These are phyloP conservation scores for Mycena floridula DNA, from an alignment of 768 basidiomycete genomes.

Conservation along the genomic window DNA sequence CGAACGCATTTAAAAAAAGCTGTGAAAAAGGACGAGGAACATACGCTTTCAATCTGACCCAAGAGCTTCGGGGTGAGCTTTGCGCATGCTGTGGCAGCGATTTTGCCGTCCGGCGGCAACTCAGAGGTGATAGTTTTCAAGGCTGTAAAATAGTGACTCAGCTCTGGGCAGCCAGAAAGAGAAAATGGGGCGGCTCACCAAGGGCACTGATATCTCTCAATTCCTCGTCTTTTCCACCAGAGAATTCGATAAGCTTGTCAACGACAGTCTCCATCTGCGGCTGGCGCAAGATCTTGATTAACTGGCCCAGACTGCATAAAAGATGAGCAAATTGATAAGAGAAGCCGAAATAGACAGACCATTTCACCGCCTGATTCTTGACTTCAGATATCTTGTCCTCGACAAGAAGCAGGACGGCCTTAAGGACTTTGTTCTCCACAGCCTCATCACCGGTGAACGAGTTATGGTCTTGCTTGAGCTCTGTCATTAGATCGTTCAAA, in stretches of 20 bases:
- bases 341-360: constrained; percentile 43
- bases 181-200: constrained; percentile 41
- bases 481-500: constrained; percentile 86
- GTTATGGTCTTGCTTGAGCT: constrained; percentile 72
- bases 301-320: constrained; percentile 65
- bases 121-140: constrained; percentile 94
- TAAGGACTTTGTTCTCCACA: constrained; percentile 79
- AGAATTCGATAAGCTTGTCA: constrained; percentile 84
- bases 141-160: constrained; percentile 37
- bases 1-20: constrained; percentile 1
- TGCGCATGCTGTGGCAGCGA: constrained; percentile 72
- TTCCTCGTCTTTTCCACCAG: constrained; percentile 85
- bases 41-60: constrained; percentile 69
- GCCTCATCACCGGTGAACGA: constrained; percentile 81
- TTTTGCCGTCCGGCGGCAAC: constrained; percentile 75
- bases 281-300: constrained; percentile 87
- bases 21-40: constrained; percentile 9
- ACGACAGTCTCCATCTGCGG: constrained; percentile 80
- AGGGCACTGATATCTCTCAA: constrained; percentile 90
- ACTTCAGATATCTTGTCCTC: constrained; percentile 97
- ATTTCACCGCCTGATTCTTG: constrained; percentile 96
- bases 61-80: constrained; percentile 84
- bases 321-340: constrained; percentile 5
- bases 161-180: not conserved
- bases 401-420: constrained; percentile 78